phyloP scores from a whole-genome alignment of 2,329 filamentous ascomycete genomes.

The Blastomyces gilchristii region DNA sequence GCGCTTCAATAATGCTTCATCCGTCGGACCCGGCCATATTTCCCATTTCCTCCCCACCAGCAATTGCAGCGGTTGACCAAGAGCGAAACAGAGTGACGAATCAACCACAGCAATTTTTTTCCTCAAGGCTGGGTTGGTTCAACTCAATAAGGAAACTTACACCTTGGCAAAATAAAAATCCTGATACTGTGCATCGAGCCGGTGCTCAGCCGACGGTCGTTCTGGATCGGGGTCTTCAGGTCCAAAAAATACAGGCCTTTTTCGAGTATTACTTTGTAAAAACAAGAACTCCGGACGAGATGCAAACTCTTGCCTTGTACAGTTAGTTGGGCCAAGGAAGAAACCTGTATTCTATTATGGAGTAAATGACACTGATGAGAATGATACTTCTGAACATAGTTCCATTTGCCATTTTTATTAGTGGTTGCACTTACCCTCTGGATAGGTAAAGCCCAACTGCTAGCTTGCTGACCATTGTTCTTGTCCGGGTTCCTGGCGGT shows the following conservation, averaged over 20 bases:
- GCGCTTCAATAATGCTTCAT: background rate
- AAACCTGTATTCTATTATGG: background rate
- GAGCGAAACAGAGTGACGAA: conserved; percentile 2
- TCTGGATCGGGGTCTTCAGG: conserved; percentile 7
- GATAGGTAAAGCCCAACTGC: background rate
- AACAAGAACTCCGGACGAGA: background rate
- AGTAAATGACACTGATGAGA: background rate
- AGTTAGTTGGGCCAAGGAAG: background rate
- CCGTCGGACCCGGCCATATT: background rate
- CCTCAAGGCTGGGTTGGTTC: background rate
- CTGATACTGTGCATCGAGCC: background rate
- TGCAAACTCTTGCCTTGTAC: background rate
- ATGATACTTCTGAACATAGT: background rate
- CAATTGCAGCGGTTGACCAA: background rate
- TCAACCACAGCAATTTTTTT: background rate
- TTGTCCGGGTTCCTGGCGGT: conserved; percentile 5
- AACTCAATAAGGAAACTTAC: background rate
- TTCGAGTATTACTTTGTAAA: background rate
- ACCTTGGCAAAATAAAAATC: conserved; percentile 5
- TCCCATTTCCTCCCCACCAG: background rate
- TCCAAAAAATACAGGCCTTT: background rate
- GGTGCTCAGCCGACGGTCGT: background rate
- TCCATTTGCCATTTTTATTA: background rate
- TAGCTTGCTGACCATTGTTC: background rate
- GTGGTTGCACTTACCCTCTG: background rate